These are phyloP conservation scores for Aspergillus ellipticus DNA, from an alignment of 495 filamentous ascomycete species.

Conservation along the genomic window DNA sequence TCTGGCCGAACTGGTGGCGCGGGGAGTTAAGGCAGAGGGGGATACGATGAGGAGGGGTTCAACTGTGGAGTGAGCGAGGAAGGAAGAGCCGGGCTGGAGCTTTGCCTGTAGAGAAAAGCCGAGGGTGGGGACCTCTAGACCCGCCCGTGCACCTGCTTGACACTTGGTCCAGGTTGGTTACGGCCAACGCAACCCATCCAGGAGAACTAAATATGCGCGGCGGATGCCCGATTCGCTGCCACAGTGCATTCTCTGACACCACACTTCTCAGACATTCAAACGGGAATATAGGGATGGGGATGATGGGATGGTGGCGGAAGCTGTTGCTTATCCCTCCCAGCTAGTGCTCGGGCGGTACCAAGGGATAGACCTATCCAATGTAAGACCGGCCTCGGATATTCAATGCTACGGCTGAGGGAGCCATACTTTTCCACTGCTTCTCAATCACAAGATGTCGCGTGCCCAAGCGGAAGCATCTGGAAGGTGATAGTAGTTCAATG, in stretches of 20 bases:
- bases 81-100: not conserved
- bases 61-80: too few relatives aligned
- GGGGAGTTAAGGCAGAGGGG: not conserved
- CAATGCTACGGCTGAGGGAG: not conserved
- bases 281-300: not conserved
- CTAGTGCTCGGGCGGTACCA: not conserved
- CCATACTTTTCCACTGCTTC: not conserved
- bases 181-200: not conserved
- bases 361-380: not conserved
- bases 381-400: not conserved
- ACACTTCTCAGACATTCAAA: not conserved
- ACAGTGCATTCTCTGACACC: not conserved
- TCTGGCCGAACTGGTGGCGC: not conserved
- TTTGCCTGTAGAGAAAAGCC: not conserved
- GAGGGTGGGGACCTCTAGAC: not conserved
- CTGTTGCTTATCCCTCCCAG: not conserved
- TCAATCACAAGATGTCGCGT: conserved; percentile 1
- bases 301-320: not conserved
- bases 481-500: not conserved
- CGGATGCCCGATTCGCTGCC: not conserved
- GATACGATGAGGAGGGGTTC: not conserved
- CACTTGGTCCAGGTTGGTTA: not conserved
- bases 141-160: not conserved
- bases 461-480: conserved; percentile 2
- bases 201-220: not conserved